Base-by-base conservation (phyloP, 306 rosid species). In the Crataegus laevigata region DNA sequence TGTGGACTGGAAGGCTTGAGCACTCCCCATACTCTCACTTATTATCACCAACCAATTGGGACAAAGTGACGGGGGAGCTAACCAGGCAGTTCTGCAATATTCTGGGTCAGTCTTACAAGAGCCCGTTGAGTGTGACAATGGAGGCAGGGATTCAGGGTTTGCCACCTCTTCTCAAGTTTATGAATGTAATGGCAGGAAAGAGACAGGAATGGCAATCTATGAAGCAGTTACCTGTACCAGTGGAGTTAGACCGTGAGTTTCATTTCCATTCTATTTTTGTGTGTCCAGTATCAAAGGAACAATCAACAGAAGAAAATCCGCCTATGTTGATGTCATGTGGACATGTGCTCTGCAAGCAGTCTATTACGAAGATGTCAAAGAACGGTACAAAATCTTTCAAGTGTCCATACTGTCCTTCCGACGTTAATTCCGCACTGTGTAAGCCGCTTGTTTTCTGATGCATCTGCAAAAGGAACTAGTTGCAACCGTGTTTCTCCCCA, bases 261-360 rank as follows among this genome's bases (percentile, higher is more conserved):
- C 99, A 94, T 82, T 94, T 90, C 85, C 99, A 92, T 87, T 92
- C 99, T 43, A 71, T 92, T 63, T 94, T 94, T 82, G 97, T 94
- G 42, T 94, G 99, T 71, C 99, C 99, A 1, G 99, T 94, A 71
- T 92, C 99, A 4, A 94, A 89, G 88, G 97, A 92, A 82, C 92
- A 89, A 77, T 83, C 99, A 3, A 89, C 93, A 0, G 97, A 89
- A 1, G 96, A 94, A 55, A 94, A 94, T 79, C 97, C 96, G 24
- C 93, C 99, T 14, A 91, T 90, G 96, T 83, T 90, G 79, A 86
- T 92, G 96, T 55, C 89, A 36, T 94, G 99, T 75, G 96, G 97
- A 60, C 97, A 94, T 79, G 99, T 94, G 75, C 96, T 94, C 36
- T 94, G 96, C 77, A 94, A 91, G 86, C 97, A 89, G 63, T 90